Percentiles rank a stretch among this genome's conserved stretches.
These are phyloP conservation scores for Paraurostyla sp. DNA, from an alignment of 73 alveolate species.

Conservation along the genomic window DNA sequence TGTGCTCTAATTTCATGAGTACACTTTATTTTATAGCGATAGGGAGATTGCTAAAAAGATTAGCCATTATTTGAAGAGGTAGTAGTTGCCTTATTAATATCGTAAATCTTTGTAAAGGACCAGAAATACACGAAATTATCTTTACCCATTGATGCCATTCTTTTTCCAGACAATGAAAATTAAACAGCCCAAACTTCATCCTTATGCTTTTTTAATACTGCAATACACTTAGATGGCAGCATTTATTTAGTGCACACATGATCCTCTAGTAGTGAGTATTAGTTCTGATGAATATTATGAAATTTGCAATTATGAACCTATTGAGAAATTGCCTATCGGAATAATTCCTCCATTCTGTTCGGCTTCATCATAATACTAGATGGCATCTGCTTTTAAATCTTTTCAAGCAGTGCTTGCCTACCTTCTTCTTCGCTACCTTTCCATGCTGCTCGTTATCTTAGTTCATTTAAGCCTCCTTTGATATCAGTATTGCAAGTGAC, in stretches of 20 bases:
- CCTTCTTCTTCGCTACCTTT: conserved; percentile 36
- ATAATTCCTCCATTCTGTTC: conserved; percentile 35
- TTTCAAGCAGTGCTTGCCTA: conserved; percentile 47
- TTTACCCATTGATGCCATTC: conserved; percentile 51
- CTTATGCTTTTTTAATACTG: conserved; percentile 50
- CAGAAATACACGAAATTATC: conserved; percentile 45
- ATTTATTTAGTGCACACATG: conserved; percentile 55
- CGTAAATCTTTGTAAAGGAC: not conserved
- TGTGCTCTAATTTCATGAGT: conserved; percentile 65
- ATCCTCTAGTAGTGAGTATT: conserved; percentile 52
- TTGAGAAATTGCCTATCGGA: conserved; percentile 37
- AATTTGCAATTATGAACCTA: conserved; percentile 49
- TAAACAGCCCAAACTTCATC: conserved; percentile 71
- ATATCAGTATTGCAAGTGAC: conserved; percentile 38
- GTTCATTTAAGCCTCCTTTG: not conserved
- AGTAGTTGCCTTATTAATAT: not conserved
- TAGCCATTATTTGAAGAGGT: not conserved
- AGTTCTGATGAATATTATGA: conserved; percentile 16
- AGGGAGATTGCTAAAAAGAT: not conserved
- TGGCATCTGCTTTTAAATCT: conserved; percentile 53
- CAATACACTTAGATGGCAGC: conserved; percentile 39
- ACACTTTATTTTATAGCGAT: conserved; percentile 18
- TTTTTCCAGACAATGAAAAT: conserved; percentile 54
- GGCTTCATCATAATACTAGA: conserved; percentile 54
- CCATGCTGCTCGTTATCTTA: conserved; percentile 57